Evolutionary conservation across 192 early-diverging fungal genomes (phyloP).

Genomic region (Chytriomyces sp.): DNA sequence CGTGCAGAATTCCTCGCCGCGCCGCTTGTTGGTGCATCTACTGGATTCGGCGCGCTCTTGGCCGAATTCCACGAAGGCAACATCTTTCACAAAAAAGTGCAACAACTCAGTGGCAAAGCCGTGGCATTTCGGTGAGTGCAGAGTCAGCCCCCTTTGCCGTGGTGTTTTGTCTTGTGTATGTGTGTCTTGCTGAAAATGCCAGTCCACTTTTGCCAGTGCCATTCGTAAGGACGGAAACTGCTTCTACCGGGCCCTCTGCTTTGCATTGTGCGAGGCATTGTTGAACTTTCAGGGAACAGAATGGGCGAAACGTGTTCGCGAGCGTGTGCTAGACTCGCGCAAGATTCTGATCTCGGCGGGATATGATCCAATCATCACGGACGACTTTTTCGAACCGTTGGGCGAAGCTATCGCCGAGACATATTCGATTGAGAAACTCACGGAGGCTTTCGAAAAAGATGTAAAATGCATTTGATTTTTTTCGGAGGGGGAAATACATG

Average conservation of each 20-base stretch:
- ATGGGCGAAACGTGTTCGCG: constrained; percentile 34
- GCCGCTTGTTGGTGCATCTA: constrained; percentile 42
- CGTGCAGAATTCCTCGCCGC: constrained; percentile 41
- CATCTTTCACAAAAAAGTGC: not conserved
- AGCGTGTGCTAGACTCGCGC: constrained; percentile 22
- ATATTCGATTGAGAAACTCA: constrained; percentile 27
- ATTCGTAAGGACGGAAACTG: constrained; percentile 61
- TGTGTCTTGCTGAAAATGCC: not conserved
- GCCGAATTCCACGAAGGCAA: constrained; percentile 25
- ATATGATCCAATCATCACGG: constrained; percentile 54
- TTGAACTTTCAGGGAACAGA: constrained; percentile 10
- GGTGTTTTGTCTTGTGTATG: not conserved
- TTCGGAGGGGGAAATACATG: not conserved
- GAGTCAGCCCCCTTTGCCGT: not conserved
- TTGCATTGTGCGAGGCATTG: constrained; percentile 49
- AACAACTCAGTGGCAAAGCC: not conserved
- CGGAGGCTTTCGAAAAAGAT: constrained; percentile 46
- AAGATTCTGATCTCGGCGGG: constrained; percentile 37
- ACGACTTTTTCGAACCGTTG: constrained; percentile 58
- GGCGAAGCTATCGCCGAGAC: constrained; percentile 36
- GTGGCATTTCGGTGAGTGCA: not conserved
- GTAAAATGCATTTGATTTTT: not conserved
- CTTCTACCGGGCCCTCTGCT: constrained; percentile 62
- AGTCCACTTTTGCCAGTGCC: constrained; percentile 2
- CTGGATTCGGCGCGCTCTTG: constrained; percentile 41